Conservation (phyloP, 2,329 filamentous ascomycete genomes). For the Pleomassaria siparia region DNA sequence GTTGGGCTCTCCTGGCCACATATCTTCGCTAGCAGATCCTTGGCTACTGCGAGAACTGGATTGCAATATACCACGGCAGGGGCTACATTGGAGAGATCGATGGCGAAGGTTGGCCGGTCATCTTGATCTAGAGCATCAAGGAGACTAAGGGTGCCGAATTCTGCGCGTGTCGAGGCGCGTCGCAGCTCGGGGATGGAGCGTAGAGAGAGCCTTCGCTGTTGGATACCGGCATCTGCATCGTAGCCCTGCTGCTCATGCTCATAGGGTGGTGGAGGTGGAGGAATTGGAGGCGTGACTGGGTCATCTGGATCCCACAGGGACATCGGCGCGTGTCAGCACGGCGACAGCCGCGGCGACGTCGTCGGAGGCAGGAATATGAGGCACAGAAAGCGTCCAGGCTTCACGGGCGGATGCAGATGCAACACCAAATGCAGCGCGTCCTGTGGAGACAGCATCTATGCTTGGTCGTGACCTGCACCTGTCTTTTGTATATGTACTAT, state of each 20-base stretch:
- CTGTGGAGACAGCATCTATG: too few species aligned
- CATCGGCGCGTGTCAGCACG: not conserved
- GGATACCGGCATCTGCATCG: not conserved
- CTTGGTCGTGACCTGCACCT: too few species aligned
- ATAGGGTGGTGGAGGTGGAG: not conserved
- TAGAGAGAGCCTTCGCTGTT: not conserved
- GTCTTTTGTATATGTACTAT: too few species aligned
- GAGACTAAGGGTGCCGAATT: slow-evolving; percentile 15
- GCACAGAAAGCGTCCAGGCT: too few species aligned
- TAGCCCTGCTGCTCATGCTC: not conserved
- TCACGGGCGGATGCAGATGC: too few species aligned
- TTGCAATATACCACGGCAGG: slow-evolving; percentile 16
- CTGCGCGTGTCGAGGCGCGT: not conserved
- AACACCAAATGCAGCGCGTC: too few species aligned
- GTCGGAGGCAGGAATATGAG: too few species aligned
- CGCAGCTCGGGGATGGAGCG: not conserved
- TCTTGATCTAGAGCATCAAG: slow-evolving; percentile 15
- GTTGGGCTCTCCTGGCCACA: slow-evolving; percentile 7
- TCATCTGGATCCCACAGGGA: not conserved
- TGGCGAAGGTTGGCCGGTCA: slow-evolving; percentile 12
- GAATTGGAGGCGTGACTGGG: not conserved
- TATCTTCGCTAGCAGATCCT: slow-evolving; percentile 19
- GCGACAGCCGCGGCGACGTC: too few species aligned
- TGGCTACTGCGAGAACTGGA: slow-evolving; percentile 11
- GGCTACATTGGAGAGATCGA: slow-evolving; percentile 6